A percentile compares a stretch with the other conserved stretches of the same genome.
These are phyloP conservation scores for Podospora sp. DNA, from an alignment of 495 filamentous ascomycete genomes.

Conservation along the genomic window DNA sequence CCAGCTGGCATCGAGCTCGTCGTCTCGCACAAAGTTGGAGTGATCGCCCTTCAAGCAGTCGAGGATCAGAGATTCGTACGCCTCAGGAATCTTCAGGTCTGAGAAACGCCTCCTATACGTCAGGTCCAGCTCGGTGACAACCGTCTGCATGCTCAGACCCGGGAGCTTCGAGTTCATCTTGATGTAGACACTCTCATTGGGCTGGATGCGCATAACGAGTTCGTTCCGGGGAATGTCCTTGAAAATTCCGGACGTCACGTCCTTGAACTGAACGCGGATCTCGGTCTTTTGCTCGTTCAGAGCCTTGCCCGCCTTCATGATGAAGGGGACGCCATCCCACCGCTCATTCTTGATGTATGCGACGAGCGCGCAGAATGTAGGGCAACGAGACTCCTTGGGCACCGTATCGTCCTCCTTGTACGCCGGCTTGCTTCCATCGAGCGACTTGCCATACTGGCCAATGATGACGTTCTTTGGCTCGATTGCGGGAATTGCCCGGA, in stretches of 20 bases:
- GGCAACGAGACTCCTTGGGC: conserved; percentile 94
- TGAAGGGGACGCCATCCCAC: conserved; percentile 99
- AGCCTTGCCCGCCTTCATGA: conserved; percentile 98
- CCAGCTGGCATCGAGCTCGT: conserved; percentile 98
- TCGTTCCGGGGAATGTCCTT: conserved; percentile 99
- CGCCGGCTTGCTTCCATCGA: conserved; percentile 94
- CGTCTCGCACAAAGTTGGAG: conserved; percentile 99
- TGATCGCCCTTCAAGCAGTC: conserved; percentile 99
- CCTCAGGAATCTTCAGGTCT: conserved; percentile 98
- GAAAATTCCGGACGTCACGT: conserved; percentile 99
- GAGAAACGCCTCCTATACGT: conserved; percentile 98
- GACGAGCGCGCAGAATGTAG: conserved; percentile 96
- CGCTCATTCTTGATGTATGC: conserved; percentile 99
- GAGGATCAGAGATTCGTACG: conserved; percentile 96
- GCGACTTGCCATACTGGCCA: conserved; percentile 94
- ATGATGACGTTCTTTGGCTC: conserved; percentile 99
- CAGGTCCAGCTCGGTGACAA: conserved; percentile 96
- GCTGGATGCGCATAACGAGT: conserved; percentile 98
- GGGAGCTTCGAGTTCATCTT: conserved; percentile 99
- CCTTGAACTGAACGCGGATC: conserved; percentile 98
- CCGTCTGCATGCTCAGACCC: conserved; percentile 98
- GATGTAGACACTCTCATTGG: conserved; percentile 99
- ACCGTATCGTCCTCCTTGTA: conserved; percentile 99
- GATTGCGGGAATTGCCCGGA: conserved; percentile 90
- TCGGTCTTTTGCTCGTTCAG: conserved; percentile 99